Base-by-base conservation (phyloP, 306 rosid species). In the Gastrolobium bilobum region DNA sequence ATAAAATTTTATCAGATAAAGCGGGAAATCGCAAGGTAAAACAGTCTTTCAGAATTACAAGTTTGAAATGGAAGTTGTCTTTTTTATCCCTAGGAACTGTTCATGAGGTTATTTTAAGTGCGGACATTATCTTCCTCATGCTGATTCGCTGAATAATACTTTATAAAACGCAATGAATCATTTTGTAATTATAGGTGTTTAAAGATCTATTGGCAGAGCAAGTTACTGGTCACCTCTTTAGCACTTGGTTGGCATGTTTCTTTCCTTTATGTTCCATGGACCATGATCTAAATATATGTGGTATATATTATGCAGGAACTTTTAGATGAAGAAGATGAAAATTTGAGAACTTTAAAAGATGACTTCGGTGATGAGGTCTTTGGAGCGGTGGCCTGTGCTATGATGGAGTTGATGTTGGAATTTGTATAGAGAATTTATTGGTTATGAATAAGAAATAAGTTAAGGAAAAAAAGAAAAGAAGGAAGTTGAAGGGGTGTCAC, bases 271-370 rank as follows among this genome's bases (percentile, higher is more conserved):
- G 30, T 14, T 10, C n/a, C 47, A 6, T 14, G 57, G 68, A 29
- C 40, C 34, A 46, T 48, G 61, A 54, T 63, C 44, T 20, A 52
- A 30, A 39, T 60, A 14, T 50, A 6, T 35, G 43, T 73, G 26
- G 26, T 20, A 20, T 20, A 1, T 69, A 58, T 77, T 48, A 4
- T 63, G 66, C 90, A 92, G 98, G 91, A 85, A 82, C 33, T 85
- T 64, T 57, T 83, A 14, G 60, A 89, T 43, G 97, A 87, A 50
- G 87, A 85, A 33, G 97, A 92, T 83, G 90, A 88, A 14, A 92
- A 82, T 63, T 71, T 95, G 79, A 80, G 53, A 20, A 44, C n/a
- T 15, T 80, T 95, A 43, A 91, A 89, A 84, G 47, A 82, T 47
- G 97, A 92, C 66, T 38, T 50, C 0, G 96, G 91, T 10, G 88